Conservation (phyloP, 2,329 filamentous ascomycete genomes). For the Cladosporium oxysporum region DNA sequence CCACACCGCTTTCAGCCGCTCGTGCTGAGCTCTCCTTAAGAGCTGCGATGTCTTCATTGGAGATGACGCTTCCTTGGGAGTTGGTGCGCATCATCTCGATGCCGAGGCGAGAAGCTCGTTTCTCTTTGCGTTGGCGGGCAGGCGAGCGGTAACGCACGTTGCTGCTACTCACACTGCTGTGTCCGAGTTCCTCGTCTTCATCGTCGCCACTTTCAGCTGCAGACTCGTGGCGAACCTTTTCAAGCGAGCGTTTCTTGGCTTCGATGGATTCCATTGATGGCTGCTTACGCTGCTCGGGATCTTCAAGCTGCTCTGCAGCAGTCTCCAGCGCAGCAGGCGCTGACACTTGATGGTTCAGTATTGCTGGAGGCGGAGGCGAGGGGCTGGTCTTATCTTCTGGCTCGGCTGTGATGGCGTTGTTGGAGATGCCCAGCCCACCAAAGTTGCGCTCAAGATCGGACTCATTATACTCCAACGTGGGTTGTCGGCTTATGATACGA, state of each 20-base stretch:
- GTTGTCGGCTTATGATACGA: slow-evolving; percentile 71
- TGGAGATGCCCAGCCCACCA: slow-evolving; percentile 70
- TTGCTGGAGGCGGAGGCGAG: slow-evolving; percentile 43
- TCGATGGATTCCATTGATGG: slow-evolving; percentile 73
- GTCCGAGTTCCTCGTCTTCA: slow-evolving; percentile 85
- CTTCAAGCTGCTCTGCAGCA: not conserved
- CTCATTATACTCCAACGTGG: slow-evolving; percentile 74
- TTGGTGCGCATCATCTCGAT: slow-evolving; percentile 99
- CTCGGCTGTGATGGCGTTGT: slow-evolving; percentile 26
- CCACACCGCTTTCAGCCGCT: slow-evolving; percentile 22
- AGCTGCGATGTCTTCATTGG: slow-evolving; percentile 46
- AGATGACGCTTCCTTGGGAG: slow-evolving; percentile 76
- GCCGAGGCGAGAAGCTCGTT: slow-evolving; percentile 73
- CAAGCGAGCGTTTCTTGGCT: slow-evolving; percentile 72
- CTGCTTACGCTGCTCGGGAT: slow-evolving; percentile 55
- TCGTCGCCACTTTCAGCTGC: slow-evolving; percentile 84
- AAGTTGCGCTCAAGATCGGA: slow-evolving; percentile 49
- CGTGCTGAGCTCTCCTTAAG: slow-evolving; percentile 32
- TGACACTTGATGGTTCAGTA: slow-evolving; percentile 64
- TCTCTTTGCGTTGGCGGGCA: slow-evolving; percentile 40
- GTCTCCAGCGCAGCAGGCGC: slow-evolving; percentile 55
- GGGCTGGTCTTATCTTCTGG: slow-evolving; percentile 25
- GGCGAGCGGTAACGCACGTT: slow-evolving; percentile 21
- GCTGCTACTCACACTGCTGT: slow-evolving; percentile 35
- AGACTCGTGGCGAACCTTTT: slow-evolving; percentile 71